Base-by-base conservation (phyloP, 2,329 filamentous ascomycete genomes). In the Metarhizium rileyi region DNA sequence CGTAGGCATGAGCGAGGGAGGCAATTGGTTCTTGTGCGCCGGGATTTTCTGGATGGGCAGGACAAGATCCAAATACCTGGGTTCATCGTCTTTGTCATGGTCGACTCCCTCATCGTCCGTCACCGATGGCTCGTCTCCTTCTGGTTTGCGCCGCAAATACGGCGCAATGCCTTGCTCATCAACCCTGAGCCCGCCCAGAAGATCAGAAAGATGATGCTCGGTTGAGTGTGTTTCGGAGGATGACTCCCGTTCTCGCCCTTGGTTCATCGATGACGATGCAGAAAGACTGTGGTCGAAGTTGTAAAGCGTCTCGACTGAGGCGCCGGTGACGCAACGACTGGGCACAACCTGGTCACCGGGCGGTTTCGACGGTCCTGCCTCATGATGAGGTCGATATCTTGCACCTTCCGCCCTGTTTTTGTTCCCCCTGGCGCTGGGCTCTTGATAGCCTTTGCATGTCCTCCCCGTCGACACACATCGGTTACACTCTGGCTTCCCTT, bases 1-100 rank as follows among this genome's bases (percentile, higher is more conserved):
- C 26, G 84, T 78, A 1, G 91, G 91, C 90, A 97, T 95, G 60
- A 96, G 77, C 60, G 94, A 89, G 0, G 86, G 87, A 0, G 91
- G 91, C 53, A 97, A 95, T 36, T 88, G 81, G 52, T 95, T 84
- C 51, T 86, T 90, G 20, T 83, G 75, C 47, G 89, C 88, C 8
- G 87, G 78, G 8, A 78, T 77, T 14, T 79, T 77, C 33, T 84
- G 77, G 16, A 82, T 79, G 30, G 87, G 89, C 9, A 94, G 67
- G 28, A 77, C 68, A 42, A 81, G 78, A 57, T 89, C 86, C 52
- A 78, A 83, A 51, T 95, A 35, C 16, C 23, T 14, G 14, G 22
- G 12, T 16, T 35, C 44, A 20, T 35, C 44, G 26, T 33, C 30
- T n/a, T 25, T 30, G 28, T 46, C 26, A 16, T 36, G 20, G 14